Percentiles rank a stretch among this genome's conserved stretches.
These are phyloP conservation scores for Friedmanniomyces simplex DNA, from an alignment of 495 filamentous ascomycete species.

Conservation along the genomic window DNA sequence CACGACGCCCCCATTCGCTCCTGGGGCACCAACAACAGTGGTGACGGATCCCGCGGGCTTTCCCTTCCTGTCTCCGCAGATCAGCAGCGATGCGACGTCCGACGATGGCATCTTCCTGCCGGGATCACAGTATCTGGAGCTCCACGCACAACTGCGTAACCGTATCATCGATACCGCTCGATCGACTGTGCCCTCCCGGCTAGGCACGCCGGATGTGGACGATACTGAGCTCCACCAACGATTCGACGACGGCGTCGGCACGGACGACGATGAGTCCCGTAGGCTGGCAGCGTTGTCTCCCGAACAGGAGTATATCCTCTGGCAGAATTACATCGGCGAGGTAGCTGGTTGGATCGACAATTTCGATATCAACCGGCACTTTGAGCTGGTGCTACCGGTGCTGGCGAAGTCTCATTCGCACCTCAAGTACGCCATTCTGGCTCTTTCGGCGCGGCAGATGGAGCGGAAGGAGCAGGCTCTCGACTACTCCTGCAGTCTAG, in stretches of 20 bases:
- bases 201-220: neutral
- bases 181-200: conserved; percentile 5
- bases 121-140: conserved; percentile 14
- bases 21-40: neutral
- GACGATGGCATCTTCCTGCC: conserved; percentile 18
- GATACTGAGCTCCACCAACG: neutral
- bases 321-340: conserved; percentile 19
- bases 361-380: conserved; percentile 16
- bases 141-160: conserved; percentile 8
- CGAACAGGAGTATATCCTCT: conserved; percentile 10
- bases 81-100: neutral
- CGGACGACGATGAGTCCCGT: neutral
- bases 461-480: conserved; percentile 11
- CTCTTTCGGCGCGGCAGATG: conserved; percentile 14
- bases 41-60: neutral
- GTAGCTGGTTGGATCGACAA: conserved; percentile 19
- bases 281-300: neutral
- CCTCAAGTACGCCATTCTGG: conserved; percentile 18
- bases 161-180: conserved; percentile 15
- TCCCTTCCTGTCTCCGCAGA: neutral
- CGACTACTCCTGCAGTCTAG: conserved; percentile 13
- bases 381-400: conserved; percentile 10
- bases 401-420: conserved; percentile 17
- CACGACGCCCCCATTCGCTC: neutral
- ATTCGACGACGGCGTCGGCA: neutral